A percentile compares a stretch with the other conserved stretches of the same genome.
Evolutionary conservation across 2,329 filamentous ascomycete species (phyloP).

Genomic region (Sarocladium brachiariae): DNA sequence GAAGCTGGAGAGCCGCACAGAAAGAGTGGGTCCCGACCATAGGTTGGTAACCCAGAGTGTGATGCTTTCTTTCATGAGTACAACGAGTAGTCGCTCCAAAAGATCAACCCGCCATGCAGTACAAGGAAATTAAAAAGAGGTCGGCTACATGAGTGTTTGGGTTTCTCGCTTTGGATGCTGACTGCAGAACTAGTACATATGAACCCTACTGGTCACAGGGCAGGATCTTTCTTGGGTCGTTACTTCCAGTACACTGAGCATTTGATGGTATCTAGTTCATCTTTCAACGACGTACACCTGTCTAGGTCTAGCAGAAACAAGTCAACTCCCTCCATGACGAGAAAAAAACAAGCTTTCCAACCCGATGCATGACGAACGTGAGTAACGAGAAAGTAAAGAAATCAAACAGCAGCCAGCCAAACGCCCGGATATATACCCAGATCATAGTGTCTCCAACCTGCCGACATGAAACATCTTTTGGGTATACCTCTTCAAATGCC

Average conservation of each 20-base stretch:
- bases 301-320: conserved; percentile 6
- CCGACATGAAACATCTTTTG: not conserved
- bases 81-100: too few species aligned
- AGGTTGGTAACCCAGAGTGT: too few species aligned
- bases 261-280: not conserved
- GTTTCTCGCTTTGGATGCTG: too few species aligned
- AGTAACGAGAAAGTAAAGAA: too few species aligned
- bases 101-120: too few species aligned
- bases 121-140: too few species aligned
- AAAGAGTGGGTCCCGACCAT: not conserved
- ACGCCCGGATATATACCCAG: not conserved
- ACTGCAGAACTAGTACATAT: too few species aligned
- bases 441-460: not conserved
- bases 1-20: conserved; percentile 5
- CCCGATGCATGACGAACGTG: not conserved
- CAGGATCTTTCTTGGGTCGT: too few species aligned
- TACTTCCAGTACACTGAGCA: not conserved
- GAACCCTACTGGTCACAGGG: too few species aligned
- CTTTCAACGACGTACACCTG: not conserved
- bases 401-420: not conserved
- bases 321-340: not conserved
- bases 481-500: conserved; percentile 46
- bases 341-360: not conserved
- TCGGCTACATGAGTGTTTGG: too few species aligned
- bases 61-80: too few species aligned